Evolutionary conservation across 2,329 filamentous ascomycete species (phyloP).

Genomic region (Penicillium sp.): DNA sequence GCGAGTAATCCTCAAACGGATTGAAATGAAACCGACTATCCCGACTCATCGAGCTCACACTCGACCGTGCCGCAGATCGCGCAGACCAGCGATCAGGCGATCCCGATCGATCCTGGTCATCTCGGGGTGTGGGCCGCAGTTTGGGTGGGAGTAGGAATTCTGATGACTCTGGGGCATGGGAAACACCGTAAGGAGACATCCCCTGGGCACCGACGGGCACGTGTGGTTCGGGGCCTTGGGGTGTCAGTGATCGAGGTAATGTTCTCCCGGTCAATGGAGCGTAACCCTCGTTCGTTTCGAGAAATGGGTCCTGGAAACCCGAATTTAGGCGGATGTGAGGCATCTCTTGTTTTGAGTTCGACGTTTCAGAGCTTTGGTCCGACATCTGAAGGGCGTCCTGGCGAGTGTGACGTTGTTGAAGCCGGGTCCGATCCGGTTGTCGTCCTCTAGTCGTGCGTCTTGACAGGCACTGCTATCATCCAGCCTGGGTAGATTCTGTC

Average conservation of each 20-base stretch:
- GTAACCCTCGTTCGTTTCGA: conserved; percentile 42
- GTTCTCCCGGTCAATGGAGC: conserved; percentile 26
- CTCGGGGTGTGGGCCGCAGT: conserved; percentile 56
- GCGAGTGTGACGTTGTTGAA: not conserved
- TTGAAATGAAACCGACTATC: conserved; percentile 54
- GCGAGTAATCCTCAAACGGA: conserved; percentile 65
- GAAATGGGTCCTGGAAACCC: conserved; percentile 60
- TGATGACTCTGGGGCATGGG: conserved; percentile 55
- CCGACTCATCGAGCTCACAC: conserved; percentile 62
- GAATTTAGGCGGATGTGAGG: conserved; percentile 71
- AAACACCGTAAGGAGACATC: conserved; percentile 52
- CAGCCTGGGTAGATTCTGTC: not conserved
- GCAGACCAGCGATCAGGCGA: conserved; percentile 63
- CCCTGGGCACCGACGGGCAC: conserved; percentile 24
- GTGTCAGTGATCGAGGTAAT: conserved; percentile 35
- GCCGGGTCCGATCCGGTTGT: conserved; percentile 7
- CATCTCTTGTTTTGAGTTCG: conserved; percentile 34
- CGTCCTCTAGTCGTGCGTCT: not conserved
- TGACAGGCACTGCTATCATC: not conserved
- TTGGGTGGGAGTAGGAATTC: conserved; percentile 50
- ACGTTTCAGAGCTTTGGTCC: conserved; percentile 23
- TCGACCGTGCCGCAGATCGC: conserved; percentile 57
- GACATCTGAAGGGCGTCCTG: conserved; percentile 25
- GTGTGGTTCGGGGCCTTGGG: conserved; percentile 21
- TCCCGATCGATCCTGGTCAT: conserved; percentile 55